Conservation (phyloP, 306 rosid species). For the Amphicarpaea edgeworthii region DNA sequence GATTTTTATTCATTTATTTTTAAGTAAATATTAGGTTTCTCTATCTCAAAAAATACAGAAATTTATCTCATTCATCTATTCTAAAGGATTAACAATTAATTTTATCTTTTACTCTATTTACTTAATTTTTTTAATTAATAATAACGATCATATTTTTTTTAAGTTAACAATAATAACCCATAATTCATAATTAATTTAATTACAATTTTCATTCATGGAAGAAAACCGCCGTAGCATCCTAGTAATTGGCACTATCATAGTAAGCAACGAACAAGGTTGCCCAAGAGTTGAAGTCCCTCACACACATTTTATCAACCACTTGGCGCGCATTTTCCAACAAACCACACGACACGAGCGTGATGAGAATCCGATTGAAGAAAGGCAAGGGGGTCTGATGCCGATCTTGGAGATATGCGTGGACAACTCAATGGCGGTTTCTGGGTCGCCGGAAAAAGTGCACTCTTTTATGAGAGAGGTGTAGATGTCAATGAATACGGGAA, state of each 20-base stretch:
- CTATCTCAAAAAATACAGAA: too few species aligned
- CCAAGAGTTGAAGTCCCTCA: slow-evolving; percentile 62
- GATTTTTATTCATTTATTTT: too few species aligned
- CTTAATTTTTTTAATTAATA: too few species aligned
- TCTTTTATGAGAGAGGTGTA: slow-evolving; percentile 58
- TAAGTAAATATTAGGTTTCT: too few species aligned
- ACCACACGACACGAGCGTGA: slow-evolving; percentile 57
- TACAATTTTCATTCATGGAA: too few species aligned
- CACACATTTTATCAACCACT: slow-evolving; percentile 49
- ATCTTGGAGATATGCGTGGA: slow-evolving; percentile 48
- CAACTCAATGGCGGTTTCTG: slow-evolving; percentile 51
- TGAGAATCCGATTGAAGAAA: slow-evolving; percentile 53
- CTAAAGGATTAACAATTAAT: too few species aligned
- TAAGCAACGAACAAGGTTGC: slow-evolving; percentile 54
- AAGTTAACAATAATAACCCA: too few species aligned
- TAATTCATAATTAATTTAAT: too few species aligned
- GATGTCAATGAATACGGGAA: slow-evolving; percentile 52
- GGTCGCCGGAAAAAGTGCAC: slow-evolving; percentile 54
- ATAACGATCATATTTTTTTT: too few species aligned
- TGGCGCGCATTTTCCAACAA: slow-evolving; percentile 45
- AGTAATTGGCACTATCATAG: slow-evolving; percentile 46
- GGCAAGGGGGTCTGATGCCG: slow-evolving; percentile 37
- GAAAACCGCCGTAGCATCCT: slow-evolving; percentile 38
- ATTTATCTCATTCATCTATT: too few species aligned
- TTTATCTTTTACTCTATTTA: too few species aligned